These are phyloP conservation scores for Babesia bovis DNA, from an alignment of 169 alveolate species.

Conservation along the genomic window DNA sequence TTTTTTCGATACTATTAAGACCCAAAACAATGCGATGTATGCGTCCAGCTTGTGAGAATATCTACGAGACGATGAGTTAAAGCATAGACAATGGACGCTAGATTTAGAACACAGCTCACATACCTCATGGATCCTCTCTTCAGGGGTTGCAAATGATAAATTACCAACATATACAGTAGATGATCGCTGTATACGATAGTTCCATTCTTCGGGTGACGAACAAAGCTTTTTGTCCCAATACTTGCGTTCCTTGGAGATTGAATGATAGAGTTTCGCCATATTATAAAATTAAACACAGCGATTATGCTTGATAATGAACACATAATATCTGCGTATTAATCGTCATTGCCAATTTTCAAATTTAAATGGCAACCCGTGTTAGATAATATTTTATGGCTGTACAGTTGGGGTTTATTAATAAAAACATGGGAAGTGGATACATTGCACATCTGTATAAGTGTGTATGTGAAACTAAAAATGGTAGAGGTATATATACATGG, in stretches of 20 bases:
- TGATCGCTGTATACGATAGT: slow-evolving; percentile 65
- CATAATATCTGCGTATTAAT: no score
- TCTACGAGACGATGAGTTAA: slow-evolving; percentile 17
- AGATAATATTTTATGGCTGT: no score
- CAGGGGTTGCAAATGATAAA: slow-evolving; percentile 75
- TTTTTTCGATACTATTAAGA: slow-evolving; percentile 70
- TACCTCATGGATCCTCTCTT: slow-evolving; percentile 79
- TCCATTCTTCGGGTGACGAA: slow-evolving; percentile 72
- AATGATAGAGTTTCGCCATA: slow-evolving; percentile 74
- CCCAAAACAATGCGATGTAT: slow-evolving; percentile 76
- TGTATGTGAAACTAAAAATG: slow-evolving; percentile 4
- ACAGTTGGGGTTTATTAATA: no score
- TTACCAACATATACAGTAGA: slow-evolving; percentile 78
- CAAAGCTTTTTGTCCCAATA: slow-evolving; percentile 76
- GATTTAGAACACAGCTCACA: not conserved
- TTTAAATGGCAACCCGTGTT: no score
- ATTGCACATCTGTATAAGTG: not conserved
- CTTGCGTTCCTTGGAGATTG: slow-evolving; percentile 67
- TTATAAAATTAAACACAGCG: not conserved
- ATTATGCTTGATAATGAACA: no score
- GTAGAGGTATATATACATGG: slow-evolving; percentile 53
- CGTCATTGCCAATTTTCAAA: no score
- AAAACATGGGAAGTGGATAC: no score
- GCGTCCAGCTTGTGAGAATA: slow-evolving; percentile 66
- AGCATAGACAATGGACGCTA: not conserved